A percentile compares a stretch with the other conserved stretches of the same genome.
These are phyloP conservation scores for Aplosporella prunicola DNA, from an alignment of 2,329 filamentous ascomycete genomes.

Conservation along the genomic window DNA sequence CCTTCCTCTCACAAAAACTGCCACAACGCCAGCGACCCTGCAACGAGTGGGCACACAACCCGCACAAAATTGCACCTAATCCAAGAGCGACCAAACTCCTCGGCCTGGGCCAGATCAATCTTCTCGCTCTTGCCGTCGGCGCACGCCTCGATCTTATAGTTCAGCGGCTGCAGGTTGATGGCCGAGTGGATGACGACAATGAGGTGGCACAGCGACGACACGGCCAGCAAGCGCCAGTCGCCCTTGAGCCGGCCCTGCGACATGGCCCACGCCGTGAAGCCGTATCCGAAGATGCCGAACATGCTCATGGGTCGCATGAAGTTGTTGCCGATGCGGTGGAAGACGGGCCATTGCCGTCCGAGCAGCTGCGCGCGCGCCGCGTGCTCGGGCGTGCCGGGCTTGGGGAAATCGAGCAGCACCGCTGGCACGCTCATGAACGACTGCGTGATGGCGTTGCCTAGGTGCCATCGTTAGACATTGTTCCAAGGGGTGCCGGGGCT, in stretches of 20 bases:
- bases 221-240: conserved; percentile 39
- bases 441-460: conserved; percentile 45
- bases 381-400: conserved; percentile 32
- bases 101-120: conserved; percentile 24
- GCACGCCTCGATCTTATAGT: conserved; percentile 38
- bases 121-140: conserved; percentile 22
- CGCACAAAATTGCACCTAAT: conserved; percentile 27
- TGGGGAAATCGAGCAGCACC: conserved; percentile 38
- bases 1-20: conserved; percentile 13
- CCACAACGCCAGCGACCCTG: conserved; percentile 24
- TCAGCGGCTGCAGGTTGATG: conserved; percentile 43
- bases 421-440: conserved; percentile 44
- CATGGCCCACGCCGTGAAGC: conserved; percentile 32
- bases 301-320: conserved; percentile 45
- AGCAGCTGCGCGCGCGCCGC: conserved; percentile 35
- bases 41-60: conserved; percentile 26
- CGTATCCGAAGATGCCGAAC: conserved; percentile 40
- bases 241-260: conserved; percentile 22
- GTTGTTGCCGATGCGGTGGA: conserved; percentile 42
- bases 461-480: too few relatives aligned
- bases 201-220: conserved; percentile 37
- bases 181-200: conserved; percentile 41
- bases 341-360: conserved; percentile 41
- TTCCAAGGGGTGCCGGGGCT: too few relatives aligned
- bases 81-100: conserved; percentile 27